Evolutionary conservation across 2,329 filamentous ascomycete genomes (phyloP).

Genomic region (Zymoseptoria tritici): DNA sequence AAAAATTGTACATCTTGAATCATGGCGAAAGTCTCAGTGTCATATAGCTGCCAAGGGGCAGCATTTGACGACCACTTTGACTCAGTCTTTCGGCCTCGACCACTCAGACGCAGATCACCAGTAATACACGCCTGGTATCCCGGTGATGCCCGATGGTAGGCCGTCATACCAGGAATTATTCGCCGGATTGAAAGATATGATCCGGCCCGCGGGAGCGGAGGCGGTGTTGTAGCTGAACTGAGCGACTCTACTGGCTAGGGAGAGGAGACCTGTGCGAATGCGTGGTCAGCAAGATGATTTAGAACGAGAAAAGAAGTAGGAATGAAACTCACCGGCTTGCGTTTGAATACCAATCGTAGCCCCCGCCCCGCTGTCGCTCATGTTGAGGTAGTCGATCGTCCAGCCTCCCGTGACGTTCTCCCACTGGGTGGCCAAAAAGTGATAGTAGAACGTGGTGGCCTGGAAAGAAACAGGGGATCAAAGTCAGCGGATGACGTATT

Average conservation of each 20-base stretch:
- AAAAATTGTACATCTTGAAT: too few relatives aligned
- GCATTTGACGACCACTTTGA: too few relatives aligned
- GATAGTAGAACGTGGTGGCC: slow-evolving; percentile 11
- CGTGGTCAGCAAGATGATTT: too few relatives aligned
- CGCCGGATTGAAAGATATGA: not conserved
- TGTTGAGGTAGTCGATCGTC: slow-evolving; percentile 11
- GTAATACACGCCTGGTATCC: not conserved
- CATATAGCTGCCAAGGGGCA: too few relatives aligned
- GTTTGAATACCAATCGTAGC: slow-evolving; percentile 12
- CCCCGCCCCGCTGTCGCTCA: slow-evolving; percentile 5
- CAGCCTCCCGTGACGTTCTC: slow-evolving; percentile 4
- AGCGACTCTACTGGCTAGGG: too few relatives aligned
- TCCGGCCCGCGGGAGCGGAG: not conserved
- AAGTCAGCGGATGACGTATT: too few relatives aligned
- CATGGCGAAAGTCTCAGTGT: too few relatives aligned
- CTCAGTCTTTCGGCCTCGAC: too few relatives aligned
- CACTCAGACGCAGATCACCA: not conserved
- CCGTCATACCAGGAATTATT: not conserved
- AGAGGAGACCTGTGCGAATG: too few relatives aligned
- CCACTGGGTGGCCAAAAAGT: slow-evolving; percentile 11
- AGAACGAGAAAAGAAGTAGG: too few relatives aligned
- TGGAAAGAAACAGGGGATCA: too few relatives aligned
- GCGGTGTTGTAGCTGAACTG: not conserved
- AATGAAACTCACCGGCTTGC: too few relatives aligned
- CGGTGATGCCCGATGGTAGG: not conserved